phyloP scores from a whole-genome alignment of 2,329 filamentous ascomycete genomes.

The Botrytis elliptica region DNA sequence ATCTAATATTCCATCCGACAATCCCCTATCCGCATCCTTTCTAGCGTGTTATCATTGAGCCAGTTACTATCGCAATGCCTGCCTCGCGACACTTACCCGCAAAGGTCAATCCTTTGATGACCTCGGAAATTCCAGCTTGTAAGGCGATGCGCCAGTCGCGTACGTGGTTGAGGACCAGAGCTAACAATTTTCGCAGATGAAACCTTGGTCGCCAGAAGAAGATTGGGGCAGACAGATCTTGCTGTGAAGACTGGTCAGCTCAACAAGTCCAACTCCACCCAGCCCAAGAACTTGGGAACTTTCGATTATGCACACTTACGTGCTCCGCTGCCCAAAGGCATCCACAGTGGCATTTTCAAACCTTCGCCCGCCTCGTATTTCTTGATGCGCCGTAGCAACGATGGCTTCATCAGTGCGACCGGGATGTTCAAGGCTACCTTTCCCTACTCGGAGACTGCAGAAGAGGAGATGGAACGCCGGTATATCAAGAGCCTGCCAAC shows the following conservation, averaged over 20 bases:
- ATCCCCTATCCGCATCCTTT: conserved; percentile 13
- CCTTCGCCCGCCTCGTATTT: conserved; percentile 88
- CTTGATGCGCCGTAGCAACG: conserved; percentile 85
- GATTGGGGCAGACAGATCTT: conserved; percentile 89
- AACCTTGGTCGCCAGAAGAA: conserved; percentile 66
- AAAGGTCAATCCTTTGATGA: conserved; percentile 65
- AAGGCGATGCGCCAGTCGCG: conserved; percentile 42
- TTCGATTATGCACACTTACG: conserved; percentile 97
- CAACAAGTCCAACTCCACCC: conserved; percentile 68
- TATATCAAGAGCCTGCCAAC: conserved; percentile 81
- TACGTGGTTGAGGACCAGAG: conserved; percentile 11
- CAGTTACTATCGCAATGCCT: conserved; percentile 28
- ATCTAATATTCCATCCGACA: not conserved
- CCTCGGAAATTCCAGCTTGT: conserved; percentile 63
- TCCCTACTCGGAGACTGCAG: conserved; percentile 68
- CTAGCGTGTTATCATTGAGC: not conserved
- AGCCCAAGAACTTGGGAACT: conserved; percentile 70
- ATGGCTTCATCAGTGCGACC: conserved; percentile 81
- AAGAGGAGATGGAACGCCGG: conserved; percentile 74
- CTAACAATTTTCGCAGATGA: conserved; percentile 35
- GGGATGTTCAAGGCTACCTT: conserved; percentile 93
- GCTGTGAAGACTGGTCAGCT: conserved; percentile 75
- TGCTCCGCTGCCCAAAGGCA: conserved; percentile 86
- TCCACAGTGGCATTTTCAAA: conserved; percentile 90
- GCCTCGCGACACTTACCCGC: conserved; percentile 49